These are phyloP conservation scores for Serendipita vermifera DNA, from an alignment of 768 basidiomycete genomes.

Conservation along the genomic window DNA sequence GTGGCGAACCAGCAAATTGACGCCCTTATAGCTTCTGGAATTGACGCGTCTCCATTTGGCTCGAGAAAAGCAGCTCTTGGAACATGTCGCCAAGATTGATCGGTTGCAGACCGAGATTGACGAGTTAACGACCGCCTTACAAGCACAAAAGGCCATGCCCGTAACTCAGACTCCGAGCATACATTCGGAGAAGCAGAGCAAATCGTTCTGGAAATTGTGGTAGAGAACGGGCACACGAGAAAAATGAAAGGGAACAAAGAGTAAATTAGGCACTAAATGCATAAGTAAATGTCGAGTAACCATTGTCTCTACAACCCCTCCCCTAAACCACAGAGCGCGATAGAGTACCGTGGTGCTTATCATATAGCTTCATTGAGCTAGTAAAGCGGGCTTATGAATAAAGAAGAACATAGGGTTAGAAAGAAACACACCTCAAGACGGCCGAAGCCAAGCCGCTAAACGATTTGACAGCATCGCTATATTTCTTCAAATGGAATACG, in stretches of 20 bases:
- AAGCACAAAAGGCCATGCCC: background rate
- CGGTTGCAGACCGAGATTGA: constrained; percentile 49
- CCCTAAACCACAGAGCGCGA: background rate
- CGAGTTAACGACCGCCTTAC: background rate
- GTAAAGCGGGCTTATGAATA: background rate
- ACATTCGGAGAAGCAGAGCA: too few relatives aligned
- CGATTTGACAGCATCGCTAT: constrained; percentile 46
- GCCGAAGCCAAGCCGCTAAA: constrained; percentile 57
- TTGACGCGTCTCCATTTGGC: constrained; percentile 47
- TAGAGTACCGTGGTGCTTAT: constrained; percentile 43
- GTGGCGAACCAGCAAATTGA: background rate
- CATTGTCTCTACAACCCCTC: background rate
- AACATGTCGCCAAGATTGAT: constrained; percentile 40
- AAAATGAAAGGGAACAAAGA: background rate
- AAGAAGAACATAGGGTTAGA: background rate
- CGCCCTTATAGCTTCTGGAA: constrained; percentile 42
- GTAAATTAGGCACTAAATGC: background rate
- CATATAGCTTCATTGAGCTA: constrained; percentile 63
- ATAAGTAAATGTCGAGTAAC: background rate
- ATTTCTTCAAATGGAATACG: constrained; percentile 56
- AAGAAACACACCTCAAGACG: constrained; percentile 49
- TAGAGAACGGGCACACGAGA: background rate
- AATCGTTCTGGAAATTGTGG: background rate
- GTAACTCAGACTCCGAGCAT: too few relatives aligned
- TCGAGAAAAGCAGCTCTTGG: constrained; percentile 58